phyloP scores from a whole-genome alignment of 441 rosid genomes.

The Melastoma candidum region DNA sequence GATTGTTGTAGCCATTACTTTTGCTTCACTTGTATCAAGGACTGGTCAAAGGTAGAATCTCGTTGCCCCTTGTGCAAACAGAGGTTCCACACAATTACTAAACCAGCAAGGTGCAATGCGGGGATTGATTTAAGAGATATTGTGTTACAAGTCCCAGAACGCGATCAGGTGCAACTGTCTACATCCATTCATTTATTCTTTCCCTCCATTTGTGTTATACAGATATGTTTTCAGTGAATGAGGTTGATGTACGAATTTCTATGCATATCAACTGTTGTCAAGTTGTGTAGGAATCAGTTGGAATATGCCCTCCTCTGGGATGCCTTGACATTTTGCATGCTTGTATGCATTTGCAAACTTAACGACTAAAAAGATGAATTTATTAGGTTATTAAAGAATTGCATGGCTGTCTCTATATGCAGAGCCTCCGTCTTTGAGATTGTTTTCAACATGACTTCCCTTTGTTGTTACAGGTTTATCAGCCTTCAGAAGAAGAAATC shows the following conservation, averaged over 20 bases:
- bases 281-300: no score
- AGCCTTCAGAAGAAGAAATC: constrained; percentile 96
- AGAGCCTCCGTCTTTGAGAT: not conserved
- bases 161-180: constrained; percentile 63
- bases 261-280: no score
- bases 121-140: constrained; percentile 71
- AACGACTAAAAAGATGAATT: no score
- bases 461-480: constrained; percentile 57
- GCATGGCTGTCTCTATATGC: no score
- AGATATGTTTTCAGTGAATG: constrained; percentile 7
- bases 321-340: no score
- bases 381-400: no score
- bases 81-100: constrained; percentile 75
- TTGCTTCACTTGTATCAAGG: constrained; percentile 94
- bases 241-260: constrained; percentile 8
- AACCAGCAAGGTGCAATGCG: constrained; percentile 58
- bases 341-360: no score
- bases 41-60: constrained; percentile 97
- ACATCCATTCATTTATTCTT: constrained; percentile 9
- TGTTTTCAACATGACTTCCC: no score
- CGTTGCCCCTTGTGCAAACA: constrained; percentile 99
- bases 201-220: not conserved
- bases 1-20: constrained; percentile 90
- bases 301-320: no score
- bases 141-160: constrained; percentile 65